Conservation (phyloP, 768 basidiomycete genomes). For the Pilatotrama ljubarskyi region DNA sequence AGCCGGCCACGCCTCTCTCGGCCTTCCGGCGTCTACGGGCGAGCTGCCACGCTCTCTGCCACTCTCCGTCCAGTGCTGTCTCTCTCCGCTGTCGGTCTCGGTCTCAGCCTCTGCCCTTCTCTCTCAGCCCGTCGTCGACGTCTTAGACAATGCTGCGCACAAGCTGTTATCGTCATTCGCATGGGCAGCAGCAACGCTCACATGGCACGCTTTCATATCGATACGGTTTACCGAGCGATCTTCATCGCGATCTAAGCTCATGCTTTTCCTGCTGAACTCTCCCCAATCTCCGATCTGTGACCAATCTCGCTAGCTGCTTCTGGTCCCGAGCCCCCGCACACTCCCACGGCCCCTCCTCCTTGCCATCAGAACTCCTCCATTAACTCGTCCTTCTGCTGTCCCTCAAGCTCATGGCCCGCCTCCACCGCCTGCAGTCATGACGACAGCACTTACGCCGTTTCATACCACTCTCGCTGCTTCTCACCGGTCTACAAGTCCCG, state of each 20-base stretch:
- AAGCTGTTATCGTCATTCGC: not conserved
- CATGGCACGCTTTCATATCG: not conserved
- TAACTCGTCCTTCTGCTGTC: not conserved
- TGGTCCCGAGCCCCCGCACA: not conserved
- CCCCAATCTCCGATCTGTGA: conserved; percentile 19
- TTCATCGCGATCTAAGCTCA: conserved; percentile 16
- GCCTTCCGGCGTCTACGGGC: not conserved
- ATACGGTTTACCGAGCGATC: conserved; percentile 9
- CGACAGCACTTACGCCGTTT: conserved; percentile 4
- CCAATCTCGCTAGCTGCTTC: conserved; percentile 15
- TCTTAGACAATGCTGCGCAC: not conserved
- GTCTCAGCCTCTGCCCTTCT: not conserved
- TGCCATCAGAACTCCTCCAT: conserved; percentile 2
- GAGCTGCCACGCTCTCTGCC: not conserved
- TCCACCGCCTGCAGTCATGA: conserved; percentile 5
- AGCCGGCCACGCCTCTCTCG: conserved; percentile 10
- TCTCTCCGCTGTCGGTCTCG: not conserved
- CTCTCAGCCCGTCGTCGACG: not conserved
- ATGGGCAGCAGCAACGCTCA: not conserved
- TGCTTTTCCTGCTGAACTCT: not conserved
- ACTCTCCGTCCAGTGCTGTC: not conserved
- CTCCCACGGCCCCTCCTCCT: conserved; percentile 1
- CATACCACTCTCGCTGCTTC: not conserved
- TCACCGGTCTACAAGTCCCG: not conserved
- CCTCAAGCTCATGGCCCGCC: not conserved